These are phyloP conservation scores for Galeopsis tetrahit DNA, from an alignment of 257 asterid species.

Conservation along the genomic window DNA sequence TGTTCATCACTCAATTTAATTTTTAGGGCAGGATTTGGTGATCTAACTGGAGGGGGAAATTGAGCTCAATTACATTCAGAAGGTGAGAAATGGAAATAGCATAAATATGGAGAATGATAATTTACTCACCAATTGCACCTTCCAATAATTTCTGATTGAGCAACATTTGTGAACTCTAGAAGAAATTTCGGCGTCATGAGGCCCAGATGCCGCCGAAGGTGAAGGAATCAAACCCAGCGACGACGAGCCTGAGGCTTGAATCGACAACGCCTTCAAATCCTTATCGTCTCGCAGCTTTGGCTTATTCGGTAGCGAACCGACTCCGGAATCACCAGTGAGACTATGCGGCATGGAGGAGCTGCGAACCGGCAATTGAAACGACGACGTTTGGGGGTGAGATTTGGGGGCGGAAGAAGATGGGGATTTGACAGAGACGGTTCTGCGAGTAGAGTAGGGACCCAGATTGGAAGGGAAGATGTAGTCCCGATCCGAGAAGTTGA, in stretches of 20 bases:
- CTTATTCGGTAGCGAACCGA: constrained; percentile 46
- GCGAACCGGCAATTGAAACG: constrained; percentile 45
- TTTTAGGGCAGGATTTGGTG: background rate
- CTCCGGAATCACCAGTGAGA: constrained; percentile 31
- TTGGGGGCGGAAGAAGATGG: constrained; percentile 50
- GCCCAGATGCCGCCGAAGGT: constrained; percentile 32
- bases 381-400: constrained; percentile 42
- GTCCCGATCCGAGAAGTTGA: constrained; percentile 84
- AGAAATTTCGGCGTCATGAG: constrained; percentile 27
- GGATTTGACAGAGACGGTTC: constrained; percentile 57
- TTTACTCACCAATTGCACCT: constrained; percentile 51
- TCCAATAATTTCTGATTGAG: constrained; percentile 47
- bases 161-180: constrained; percentile 37
- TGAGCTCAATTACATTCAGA: background rate
- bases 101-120: background rate
- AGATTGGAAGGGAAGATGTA: constrained; percentile 88
- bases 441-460: constrained; percentile 84
- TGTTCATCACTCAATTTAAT: too few relatives aligned
- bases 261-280: constrained; percentile 62
- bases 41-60: background rate
- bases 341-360: constrained; percentile 56
- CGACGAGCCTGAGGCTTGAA: constrained; percentile 52
- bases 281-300: constrained; percentile 63
- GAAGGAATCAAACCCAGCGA: constrained; percentile 48
- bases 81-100: background rate